These are phyloP conservation scores for Hansenula anomala DNA, from an alignment of 1,139 yeast genomes.

Conservation along the genomic window DNA sequence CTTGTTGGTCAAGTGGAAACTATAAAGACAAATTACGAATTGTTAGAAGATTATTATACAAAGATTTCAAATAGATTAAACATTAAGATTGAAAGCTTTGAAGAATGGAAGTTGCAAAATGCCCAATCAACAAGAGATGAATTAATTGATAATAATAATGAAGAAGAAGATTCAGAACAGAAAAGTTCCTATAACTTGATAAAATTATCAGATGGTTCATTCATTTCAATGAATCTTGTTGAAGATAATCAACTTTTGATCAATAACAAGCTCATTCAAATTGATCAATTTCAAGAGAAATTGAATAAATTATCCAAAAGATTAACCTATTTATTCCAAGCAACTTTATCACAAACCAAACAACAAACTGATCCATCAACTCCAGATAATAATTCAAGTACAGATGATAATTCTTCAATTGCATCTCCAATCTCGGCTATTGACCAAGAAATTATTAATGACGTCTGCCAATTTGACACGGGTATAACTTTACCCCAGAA, in stretches of 20 bases:
- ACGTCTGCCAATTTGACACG: not conserved
- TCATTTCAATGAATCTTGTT: conserved; percentile 15
- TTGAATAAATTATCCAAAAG: conserved; percentile 6
- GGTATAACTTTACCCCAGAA: not conserved
- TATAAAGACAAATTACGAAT: conserved; percentile 10
- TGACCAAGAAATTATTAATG: not conserved
- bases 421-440: not conserved
- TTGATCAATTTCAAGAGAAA: conserved; percentile 13
- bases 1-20: conserved; percentile 14
- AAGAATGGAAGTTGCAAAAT: conserved; percentile 10
- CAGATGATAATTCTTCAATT: not conserved
- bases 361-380: not conserved
- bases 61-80: conserved; percentile 10
- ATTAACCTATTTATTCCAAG: conserved; percentile 4
- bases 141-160: not conserved
- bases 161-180: not conserved
- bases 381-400: not conserved
- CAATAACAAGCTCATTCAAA: conserved; percentile 12
- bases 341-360: not conserved
- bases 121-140: not conserved
- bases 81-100: conserved; percentile 13
- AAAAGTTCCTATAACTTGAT: conserved; percentile 13
- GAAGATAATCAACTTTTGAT: conserved; percentile 7
- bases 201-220: conserved; percentile 17
- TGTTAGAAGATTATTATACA: conserved; percentile 10